These are phyloP conservation scores for Ogataea angusta DNA, from an alignment of 805 yeast species.

Conservation along the genomic window DNA sequence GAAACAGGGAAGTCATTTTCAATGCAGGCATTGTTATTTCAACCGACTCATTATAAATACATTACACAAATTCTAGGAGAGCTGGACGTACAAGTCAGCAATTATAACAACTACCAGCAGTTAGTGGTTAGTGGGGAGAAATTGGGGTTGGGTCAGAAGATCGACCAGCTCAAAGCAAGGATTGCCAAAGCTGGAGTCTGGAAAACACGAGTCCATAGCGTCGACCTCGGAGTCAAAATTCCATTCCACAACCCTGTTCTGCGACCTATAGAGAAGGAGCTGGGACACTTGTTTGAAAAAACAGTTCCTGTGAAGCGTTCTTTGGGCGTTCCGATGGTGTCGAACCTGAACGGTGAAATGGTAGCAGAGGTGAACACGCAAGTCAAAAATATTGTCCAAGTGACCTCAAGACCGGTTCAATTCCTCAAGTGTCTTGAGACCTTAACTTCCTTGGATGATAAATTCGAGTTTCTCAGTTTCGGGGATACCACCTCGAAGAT, in stretches of 20 bases:
- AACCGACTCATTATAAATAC: slow-evolving; percentile 20
- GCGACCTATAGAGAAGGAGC: slow-evolving; percentile 25
- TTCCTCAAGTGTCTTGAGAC: slow-evolving; percentile 32
- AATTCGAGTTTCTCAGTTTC: slow-evolving; percentile 28
- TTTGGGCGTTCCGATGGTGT: slow-evolving; percentile 28
- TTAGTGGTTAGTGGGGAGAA: slow-evolving; percentile 32
- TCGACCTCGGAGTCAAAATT: slow-evolving; percentile 30
- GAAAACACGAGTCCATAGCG: slow-evolving; percentile 25
- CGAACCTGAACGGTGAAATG: slow-evolving; percentile 29
- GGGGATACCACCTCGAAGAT: slow-evolving; percentile 30
- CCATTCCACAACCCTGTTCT: slow-evolving; percentile 37
- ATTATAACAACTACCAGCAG: slow-evolving; percentile 34
- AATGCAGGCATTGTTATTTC: slow-evolving; percentile 33
- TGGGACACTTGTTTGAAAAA: slow-evolving; percentile 15
- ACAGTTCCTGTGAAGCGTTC: not conserved
- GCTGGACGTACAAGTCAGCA: slow-evolving; percentile 26
- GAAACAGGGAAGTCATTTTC: slow-evolving; percentile 32
- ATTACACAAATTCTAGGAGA: slow-evolving; percentile 16
- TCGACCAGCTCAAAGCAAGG: slow-evolving; percentile 13
- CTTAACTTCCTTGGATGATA: slow-evolving; percentile 7
- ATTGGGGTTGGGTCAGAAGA: slow-evolving; percentile 13
- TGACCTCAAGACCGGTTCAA: slow-evolving; percentile 33
- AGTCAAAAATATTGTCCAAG: slow-evolving; percentile 28
- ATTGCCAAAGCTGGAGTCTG: slow-evolving; percentile 18
- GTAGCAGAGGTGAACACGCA: slow-evolving; percentile 19